phyloP scores from a whole-genome alignment of 768 basidiomycete genomes.

The Lactarius pseudohatsudake region DNA sequence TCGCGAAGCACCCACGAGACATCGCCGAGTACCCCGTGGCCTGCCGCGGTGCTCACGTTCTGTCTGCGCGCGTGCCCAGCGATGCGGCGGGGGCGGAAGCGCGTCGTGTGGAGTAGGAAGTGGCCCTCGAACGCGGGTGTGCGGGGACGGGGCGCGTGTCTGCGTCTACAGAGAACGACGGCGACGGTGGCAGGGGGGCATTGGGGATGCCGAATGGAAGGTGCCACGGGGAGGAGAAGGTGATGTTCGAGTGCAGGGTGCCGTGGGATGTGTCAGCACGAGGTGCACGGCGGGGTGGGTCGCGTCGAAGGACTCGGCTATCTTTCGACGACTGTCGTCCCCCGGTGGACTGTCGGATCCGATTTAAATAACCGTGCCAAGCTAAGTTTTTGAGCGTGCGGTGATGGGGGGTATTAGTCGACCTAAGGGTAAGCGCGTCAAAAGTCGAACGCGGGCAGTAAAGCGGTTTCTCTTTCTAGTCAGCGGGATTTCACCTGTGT shows the following conservation, averaged over 20 bases:
- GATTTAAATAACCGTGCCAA: not conserved
- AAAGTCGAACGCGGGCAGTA: slow-evolving; percentile 5
- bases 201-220: too few species aligned
- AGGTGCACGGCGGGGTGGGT: not conserved
- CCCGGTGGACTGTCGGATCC: not conserved
- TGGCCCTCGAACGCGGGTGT: not conserved
- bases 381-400: not conserved
- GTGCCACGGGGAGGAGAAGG: too few species aligned
- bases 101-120: not conserved
- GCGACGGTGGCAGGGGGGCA: too few species aligned
- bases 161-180: too few species aligned
- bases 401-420: not conserved
- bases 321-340: not conserved
- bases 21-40: slow-evolving; percentile 5
- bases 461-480: too few species aligned
- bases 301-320: slow-evolving; percentile 10
- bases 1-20: too few species aligned
- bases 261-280: not conserved
- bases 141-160: not conserved
- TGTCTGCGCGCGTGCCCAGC: not conserved
- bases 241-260: too few species aligned
- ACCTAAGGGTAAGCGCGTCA: slow-evolving; percentile 5
- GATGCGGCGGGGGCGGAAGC: slow-evolving; percentile 2
- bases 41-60: not conserved
- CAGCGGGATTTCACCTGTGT: not conserved